A percentile compares a stretch with the other conserved stretches of the same genome.
Evolutionary conservation across 192 early-diverging fungal genomes (phyloP).

Genomic region (Gaertneriomyces sp.): DNA sequence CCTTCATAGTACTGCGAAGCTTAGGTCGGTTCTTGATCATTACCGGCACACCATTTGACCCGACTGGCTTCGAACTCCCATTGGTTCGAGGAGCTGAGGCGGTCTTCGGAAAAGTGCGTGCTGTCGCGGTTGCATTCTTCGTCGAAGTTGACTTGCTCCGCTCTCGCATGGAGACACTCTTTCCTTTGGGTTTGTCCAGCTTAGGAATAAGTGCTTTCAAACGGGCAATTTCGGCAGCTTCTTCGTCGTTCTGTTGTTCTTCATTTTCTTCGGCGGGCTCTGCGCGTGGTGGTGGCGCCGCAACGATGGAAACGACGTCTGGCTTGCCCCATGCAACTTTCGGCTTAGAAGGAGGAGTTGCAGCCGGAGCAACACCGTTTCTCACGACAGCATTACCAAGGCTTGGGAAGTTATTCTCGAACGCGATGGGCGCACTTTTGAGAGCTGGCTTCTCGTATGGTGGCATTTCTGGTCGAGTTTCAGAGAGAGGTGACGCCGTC

Average conservation of each 20-base stretch:
- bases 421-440: constrained; percentile 1
- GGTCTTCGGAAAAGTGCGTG: constrained; percentile 10
- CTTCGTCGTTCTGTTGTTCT: constrained; percentile 11
- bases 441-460: not conserved
- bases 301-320: constrained; percentile 24
- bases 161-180: constrained; percentile 14
- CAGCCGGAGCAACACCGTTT: not conserved
- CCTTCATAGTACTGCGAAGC: constrained; percentile 26
- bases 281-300: constrained; percentile 1
- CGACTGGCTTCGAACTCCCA: too few relatives aligned
- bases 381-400: not conserved
- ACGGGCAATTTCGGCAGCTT: constrained; percentile 29
- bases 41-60: not conserved
- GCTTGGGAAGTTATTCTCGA: constrained; percentile 24
- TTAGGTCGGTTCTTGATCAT: constrained; percentile 28
- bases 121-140: not conserved
- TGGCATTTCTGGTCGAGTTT: not conserved
- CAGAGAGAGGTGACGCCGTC: not conserved
- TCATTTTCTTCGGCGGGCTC: constrained; percentile 1
- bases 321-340: constrained; percentile 24
- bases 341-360: constrained; percentile 1
- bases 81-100: not conserved
- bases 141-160: constrained; percentile 19
- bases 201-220: constrained; percentile 30
- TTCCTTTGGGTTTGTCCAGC: constrained; percentile 24